A percentile compares a stretch with the other conserved stretches of the same genome.
Evolutionary conservation across 108 stramenopile species (phyloP).

Genomic region (Cyclotella atomus): DNA sequence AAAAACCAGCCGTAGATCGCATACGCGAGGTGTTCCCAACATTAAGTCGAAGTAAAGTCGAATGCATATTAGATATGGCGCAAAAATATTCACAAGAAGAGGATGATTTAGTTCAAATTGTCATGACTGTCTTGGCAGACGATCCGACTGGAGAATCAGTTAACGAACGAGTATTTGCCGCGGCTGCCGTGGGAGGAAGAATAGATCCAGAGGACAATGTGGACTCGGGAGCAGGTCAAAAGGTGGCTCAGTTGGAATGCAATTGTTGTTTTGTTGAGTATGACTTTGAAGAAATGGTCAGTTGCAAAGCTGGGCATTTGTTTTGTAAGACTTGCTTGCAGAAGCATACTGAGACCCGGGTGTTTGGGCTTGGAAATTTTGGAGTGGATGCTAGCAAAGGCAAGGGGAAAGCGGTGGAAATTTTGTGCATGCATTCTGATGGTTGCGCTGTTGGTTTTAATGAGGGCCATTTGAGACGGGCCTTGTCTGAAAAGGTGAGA

Average conservation of each 20-base stretch:
- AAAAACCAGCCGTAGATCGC: slow-evolving; percentile 18
- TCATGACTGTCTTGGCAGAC: slow-evolving; percentile 42
- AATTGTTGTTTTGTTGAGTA: slow-evolving; percentile 76
- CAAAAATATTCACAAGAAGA: slow-evolving; percentile 19
- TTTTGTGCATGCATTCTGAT: slow-evolving; percentile 73
- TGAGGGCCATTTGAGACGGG: slow-evolving; percentile 57
- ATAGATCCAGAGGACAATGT: slow-evolving; percentile 6
- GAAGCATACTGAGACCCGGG: slow-evolving; percentile 67
- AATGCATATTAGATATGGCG: slow-evolving; percentile 14
- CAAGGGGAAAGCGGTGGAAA: slow-evolving; percentile 47
- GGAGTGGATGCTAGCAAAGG: slow-evolving; percentile 49
- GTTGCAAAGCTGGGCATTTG: slow-evolving; percentile 78
- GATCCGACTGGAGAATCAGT: slow-evolving; percentile 23
- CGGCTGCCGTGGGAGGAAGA: slow-evolving; percentile 29
- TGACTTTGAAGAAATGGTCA: slow-evolving; percentile 78
- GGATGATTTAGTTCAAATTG: slow-evolving; percentile 13
- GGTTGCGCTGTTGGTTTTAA: slow-evolving; percentile 76
- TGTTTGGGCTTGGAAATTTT: slow-evolving; percentile 75
- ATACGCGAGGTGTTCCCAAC: slow-evolving; percentile 41
- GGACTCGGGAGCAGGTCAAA: slow-evolving; percentile 1
- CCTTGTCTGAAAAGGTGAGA: slow-evolving; percentile 60
- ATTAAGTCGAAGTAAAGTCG: slow-evolving; percentile 23
- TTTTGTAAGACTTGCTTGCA: slow-evolving; percentile 80
- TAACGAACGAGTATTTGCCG: slow-evolving; percentile 23
- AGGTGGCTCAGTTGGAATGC: slow-evolving; percentile 64